phyloP scores from a whole-genome alignment of 2,329 filamentous ascomycete species.

The Stemphylium beticola region DNA sequence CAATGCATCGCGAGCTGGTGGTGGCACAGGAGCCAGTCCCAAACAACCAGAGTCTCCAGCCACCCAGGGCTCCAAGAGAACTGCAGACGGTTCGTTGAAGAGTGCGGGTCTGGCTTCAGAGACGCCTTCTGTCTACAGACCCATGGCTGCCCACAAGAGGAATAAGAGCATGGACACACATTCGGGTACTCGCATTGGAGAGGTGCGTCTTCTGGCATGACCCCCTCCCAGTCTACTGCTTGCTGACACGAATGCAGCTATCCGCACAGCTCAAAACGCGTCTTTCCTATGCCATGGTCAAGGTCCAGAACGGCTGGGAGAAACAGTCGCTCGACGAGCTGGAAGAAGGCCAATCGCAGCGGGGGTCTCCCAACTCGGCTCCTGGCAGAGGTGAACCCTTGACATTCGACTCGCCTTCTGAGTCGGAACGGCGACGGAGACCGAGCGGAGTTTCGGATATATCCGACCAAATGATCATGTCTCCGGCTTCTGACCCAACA shows the following conservation, averaged over 20 bases:
- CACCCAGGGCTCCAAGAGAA: slow-evolving; percentile 70
- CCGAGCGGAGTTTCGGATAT: slow-evolving; percentile 46
- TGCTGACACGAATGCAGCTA: slow-evolving; percentile 59
- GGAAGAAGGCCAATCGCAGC: slow-evolving; percentile 75
- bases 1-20: slow-evolving; percentile 35
- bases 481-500: slow-evolving; percentile 38
- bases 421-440: slow-evolving; percentile 35
- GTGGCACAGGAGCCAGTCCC: slow-evolving; percentile 48
- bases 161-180: slow-evolving; percentile 73
- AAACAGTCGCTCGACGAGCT: slow-evolving; percentile 77
- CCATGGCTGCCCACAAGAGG: slow-evolving; percentile 65
- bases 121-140: slow-evolving; percentile 13
- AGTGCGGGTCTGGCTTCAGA: slow-evolving; percentile 29
- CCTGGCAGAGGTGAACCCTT: slow-evolving; percentile 52
- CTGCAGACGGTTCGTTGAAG: slow-evolving; percentile 74
- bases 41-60: slow-evolving; percentile 51
- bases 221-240: slow-evolving; percentile 10
- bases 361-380: slow-evolving; percentile 66
- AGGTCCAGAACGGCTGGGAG: slow-evolving; percentile 87
- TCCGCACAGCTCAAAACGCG: slow-evolving; percentile 81
- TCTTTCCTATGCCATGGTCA: slow-evolving; percentile 91
- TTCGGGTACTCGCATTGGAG: slow-evolving; percentile 72
- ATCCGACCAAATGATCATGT: slow-evolving; percentile 45
- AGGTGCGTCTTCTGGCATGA: slow-evolving; percentile 62
- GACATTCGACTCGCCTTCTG: slow-evolving; percentile 40